Base-by-base conservation (phyloP, 257 asterid species). In the Striga asiatica region DNA sequence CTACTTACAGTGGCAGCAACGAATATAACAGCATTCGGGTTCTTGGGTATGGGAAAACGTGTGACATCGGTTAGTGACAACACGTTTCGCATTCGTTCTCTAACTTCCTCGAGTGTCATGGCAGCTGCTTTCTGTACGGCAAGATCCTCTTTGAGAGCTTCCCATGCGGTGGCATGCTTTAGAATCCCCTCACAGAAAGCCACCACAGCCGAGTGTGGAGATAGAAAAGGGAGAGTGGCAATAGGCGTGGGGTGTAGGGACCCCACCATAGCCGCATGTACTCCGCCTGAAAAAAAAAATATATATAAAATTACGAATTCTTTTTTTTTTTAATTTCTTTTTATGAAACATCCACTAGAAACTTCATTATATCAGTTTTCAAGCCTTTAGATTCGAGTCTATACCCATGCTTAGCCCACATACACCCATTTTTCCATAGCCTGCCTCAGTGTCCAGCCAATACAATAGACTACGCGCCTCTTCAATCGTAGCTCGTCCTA, bases 341-440 rank as follows among this genome's bases (percentile, higher is more conserved):
- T 11, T n/a, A n/a, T n/a, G n/a, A n/a, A n/a, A n/a, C n/a, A n/a
- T n/a, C n/a, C n/a, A n/a, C n/a, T n/a, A n/a, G n/a, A n/a, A n/a
- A n/a, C n/a, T n/a, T n/a, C n/a, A n/a, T n/a, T n/a, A n/a, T n/a
- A n/a, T n/a, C n/a, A 17, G 12, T 16, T 43, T 22, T 34, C 0
- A 22, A 29, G 19, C 35, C 78, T 71, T 81, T 17, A 6, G 6
- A 16, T 41, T 23, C 34, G 0, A 19, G 39, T 16, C 34, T 78
- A 71, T 82, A 92, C 97, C 98, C 98, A 92, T 92, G 80, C 98
- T 88, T 50, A 92, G 87, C 58, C 98, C 97, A 60, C 98, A 92
- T 13, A 92, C 71, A 16, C 98, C 98, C 88, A 87, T 76, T 74
- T 92, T 92, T 12, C 98, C 98, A 1, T 60, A 87, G 25, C 98